Conservation (phyloP, 306 rosid genomes). For the Glycine tomentella region DNA sequence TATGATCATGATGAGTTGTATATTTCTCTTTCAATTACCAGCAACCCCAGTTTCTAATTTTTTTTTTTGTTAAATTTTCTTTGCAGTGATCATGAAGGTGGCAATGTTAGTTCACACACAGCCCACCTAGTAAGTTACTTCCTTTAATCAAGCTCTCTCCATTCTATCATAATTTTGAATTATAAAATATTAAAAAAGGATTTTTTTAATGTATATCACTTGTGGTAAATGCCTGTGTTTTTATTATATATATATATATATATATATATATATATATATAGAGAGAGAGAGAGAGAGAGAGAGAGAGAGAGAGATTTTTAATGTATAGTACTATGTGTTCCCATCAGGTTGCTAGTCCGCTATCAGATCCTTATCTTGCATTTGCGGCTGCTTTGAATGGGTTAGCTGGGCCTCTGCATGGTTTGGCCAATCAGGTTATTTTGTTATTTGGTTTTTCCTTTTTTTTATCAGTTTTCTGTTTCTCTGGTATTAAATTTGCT, state of each 20-base stretch:
- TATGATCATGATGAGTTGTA: not conserved
- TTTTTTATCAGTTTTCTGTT: constrained; percentile 12
- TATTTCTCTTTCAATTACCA: not conserved
- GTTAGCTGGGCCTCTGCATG: constrained; percentile 98
- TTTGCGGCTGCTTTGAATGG: constrained; percentile 98
- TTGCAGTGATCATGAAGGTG: constrained; percentile 99
- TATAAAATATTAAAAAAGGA: not conserved
- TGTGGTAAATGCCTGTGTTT: constrained; percentile 17
- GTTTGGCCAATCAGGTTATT: constrained; percentile 98
- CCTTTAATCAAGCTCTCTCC: constrained; percentile 35
- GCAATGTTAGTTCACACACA: constrained; percentile 97
- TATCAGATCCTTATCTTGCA: constrained; percentile 96
- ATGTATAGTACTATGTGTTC: constrained; percentile 40
- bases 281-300: too few species aligned
- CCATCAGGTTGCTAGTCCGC: constrained; percentile 89
- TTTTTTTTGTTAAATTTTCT: constrained; percentile 40
- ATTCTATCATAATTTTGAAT: constrained; percentile 37
- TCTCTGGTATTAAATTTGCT: constrained; percentile 11
- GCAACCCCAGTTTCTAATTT: constrained; percentile 20
- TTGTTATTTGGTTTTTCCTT: constrained; percentile 54
- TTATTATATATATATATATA: constrained; percentile 15
- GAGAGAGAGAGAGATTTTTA: too few species aligned
- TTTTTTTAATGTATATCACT: constrained; percentile 24
- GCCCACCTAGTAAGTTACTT: constrained; percentile 83
- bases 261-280: too few species aligned